These are phyloP conservation scores for Epichloe sylvatica DNA, from an alignment of 2,329 filamentous ascomycete genomes.

Conservation along the genomic window DNA sequence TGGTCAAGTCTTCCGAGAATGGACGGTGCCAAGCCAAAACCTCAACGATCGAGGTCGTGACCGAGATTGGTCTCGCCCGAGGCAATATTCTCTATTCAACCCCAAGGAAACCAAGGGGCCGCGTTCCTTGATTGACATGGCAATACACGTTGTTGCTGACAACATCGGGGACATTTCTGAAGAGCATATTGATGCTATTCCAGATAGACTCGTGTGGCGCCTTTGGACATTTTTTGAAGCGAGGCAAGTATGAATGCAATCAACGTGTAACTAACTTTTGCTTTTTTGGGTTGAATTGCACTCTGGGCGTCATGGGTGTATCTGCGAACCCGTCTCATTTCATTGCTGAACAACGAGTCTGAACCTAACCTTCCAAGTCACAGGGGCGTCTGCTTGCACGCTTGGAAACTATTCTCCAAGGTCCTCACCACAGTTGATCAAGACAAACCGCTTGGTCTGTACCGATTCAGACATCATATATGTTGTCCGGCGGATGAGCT, in stretches of 20 bases:
- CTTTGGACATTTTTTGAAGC: conserved; percentile 27
- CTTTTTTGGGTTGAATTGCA: not conserved
- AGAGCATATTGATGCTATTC: conserved; percentile 21
- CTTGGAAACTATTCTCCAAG: conserved; percentile 26
- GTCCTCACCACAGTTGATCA: conserved; percentile 18
- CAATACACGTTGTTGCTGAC: conserved; percentile 22
- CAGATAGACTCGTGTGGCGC: conserved; percentile 20
- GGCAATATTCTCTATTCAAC: conserved; percentile 15
- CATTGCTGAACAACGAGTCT: not conserved
- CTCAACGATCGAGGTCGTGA: conserved; percentile 11
- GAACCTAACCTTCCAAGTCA: not conserved
- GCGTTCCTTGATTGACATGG: conserved; percentile 25
- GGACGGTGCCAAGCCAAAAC: conserved; percentile 18
- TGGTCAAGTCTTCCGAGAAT: conserved; percentile 26
- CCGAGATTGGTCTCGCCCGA: conserved; percentile 23
- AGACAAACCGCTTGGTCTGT: conserved; percentile 22
- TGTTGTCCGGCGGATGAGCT: conserved; percentile 22
- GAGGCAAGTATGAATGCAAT: conserved; percentile 18
- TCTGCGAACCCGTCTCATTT: not conserved
- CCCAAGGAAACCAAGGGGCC: conserved; percentile 18
- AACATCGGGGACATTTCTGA: conserved; percentile 23
- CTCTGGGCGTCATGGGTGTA: not conserved
- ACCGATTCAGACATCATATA: conserved; percentile 26
- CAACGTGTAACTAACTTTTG: not conserved
- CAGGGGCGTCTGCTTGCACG: conserved; percentile 23